Evolutionary conservation across 345 rosid genomes (phyloP).

Genomic region (Populus deltoides): DNA sequence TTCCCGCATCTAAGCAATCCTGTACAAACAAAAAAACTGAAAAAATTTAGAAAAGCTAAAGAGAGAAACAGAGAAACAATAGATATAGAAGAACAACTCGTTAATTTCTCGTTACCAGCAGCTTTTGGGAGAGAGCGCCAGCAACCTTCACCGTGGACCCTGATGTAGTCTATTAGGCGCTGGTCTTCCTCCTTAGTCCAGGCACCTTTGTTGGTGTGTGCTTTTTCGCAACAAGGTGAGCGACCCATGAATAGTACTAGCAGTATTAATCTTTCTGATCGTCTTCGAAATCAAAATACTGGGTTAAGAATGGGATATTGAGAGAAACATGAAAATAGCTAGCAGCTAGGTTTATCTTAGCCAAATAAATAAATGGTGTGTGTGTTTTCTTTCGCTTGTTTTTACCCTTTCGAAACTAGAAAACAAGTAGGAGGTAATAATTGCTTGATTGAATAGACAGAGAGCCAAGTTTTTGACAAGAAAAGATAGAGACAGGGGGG

Average conservation of each 20-base stretch:
- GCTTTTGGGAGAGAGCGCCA: constrained; percentile 92
- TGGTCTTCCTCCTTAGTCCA: constrained; percentile 92
- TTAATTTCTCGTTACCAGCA: constrained; percentile 42
- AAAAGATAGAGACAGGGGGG: not conserved
- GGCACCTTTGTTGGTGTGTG: constrained; percentile 87
- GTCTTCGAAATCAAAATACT: not conserved
- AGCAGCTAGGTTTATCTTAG: not conserved
- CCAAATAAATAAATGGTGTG: not conserved
- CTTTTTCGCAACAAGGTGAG: constrained; percentile 83
- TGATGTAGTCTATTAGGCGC: constrained; percentile 69
- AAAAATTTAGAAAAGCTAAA: not conserved
- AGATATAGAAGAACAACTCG: not conserved
- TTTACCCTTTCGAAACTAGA: not conserved
- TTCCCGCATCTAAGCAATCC: constrained; percentile 63
- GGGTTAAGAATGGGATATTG: not conserved
- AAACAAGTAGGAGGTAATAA: not conserved
- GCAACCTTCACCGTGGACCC: constrained; percentile 77
- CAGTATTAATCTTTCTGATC: not conserved
- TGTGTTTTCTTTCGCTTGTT: too few relatives aligned
- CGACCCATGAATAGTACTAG: constrained; percentile 58
- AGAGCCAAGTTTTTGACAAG: not conserved
- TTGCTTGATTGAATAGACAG: not conserved
- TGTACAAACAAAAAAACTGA: not conserved
- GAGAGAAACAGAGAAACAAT: not conserved
- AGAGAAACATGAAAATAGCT: not conserved